Evolutionary conservation across 2,329 filamentous ascomycete genomes (phyloP), one percentile per base, ranked within the genome.

Genomic region (Hymenoscyphus scutula): DNA sequence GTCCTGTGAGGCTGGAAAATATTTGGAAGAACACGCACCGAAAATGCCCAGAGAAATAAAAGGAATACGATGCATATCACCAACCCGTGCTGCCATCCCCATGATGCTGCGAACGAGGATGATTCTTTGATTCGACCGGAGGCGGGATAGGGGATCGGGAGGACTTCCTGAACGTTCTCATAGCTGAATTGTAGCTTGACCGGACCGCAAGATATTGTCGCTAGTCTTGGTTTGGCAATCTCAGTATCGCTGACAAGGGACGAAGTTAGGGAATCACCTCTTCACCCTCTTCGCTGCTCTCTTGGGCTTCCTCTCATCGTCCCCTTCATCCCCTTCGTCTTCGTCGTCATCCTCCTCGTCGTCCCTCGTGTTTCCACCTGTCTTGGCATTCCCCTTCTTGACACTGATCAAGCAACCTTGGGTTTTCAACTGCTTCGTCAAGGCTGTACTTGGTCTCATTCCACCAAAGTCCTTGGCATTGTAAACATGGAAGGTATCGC

Each of bases 401-500:
- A 94, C 90, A 38, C 90, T 90, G 65, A 95, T 92, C 57, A 92
- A 86, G 71, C 91, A 91, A 3, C 91, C 91, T 76, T 94, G 91
- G 70, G 89, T 82, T 74, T 91, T 91, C 62, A 95, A 78, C 34
- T 84, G 81, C 74, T 90, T 90, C 1, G 91, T 91, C 41, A 95
- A 77, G 19, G 83, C 80, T 29, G 89, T 92, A 74, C 89, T 92
- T 1, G 89, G 87, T 62, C 87, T 82, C 90, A 95, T 95, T 5
- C 91, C 91, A 0, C 90, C 89, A 64, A 95, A 95, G 72, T 94
- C 90, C 73, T 94, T 95, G 53, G 91, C 91, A 53, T 89, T 92
- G 74, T 89, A 93, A 7, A 93, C 90, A 13, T 84, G 86, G 72
- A 95, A 93, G n/a, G 87, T 78, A 17, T 90, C 85, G 71, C 86